These are phyloP conservation scores for Rhododendron simsii DNA, from an alignment of 148 eudicot genomes.

Conservation along the genomic window DNA sequence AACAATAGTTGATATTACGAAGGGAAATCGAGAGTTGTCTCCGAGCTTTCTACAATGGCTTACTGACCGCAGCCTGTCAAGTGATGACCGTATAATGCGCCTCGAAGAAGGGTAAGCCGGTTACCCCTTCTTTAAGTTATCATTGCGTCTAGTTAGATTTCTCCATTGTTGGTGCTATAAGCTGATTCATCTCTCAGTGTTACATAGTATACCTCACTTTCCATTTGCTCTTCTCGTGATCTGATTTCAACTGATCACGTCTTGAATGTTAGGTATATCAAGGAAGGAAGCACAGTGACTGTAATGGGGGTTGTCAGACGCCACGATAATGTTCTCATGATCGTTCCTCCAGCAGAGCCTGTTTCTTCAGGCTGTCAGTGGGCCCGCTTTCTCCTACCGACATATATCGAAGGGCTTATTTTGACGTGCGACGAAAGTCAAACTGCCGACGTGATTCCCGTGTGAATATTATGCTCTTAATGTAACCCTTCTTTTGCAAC, in stretches of 20 bases:
- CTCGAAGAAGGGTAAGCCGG: slow-evolving; percentile 84
- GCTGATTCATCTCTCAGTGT: background rate
- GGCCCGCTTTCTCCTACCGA: slow-evolving; percentile 81
- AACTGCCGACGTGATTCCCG: slow-evolving; percentile 77
- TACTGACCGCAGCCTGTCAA: slow-evolving; percentile 76
- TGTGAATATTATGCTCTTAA: slow-evolving; percentile 29
- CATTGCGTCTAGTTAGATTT: background rate
- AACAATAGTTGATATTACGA: slow-evolving; percentile 58
- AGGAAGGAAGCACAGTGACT: slow-evolving; percentile 95
- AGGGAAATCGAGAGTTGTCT: slow-evolving; percentile 65
- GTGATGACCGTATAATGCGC: slow-evolving; percentile 89
- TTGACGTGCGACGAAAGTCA: slow-evolving; percentile 75
- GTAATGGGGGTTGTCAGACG: slow-evolving; percentile 83
- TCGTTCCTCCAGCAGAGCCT: slow-evolving; percentile 80
- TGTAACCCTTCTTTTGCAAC: background rate
- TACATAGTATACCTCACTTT: background rate
- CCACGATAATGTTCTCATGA: slow-evolving; percentile 83
- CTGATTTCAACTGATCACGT: background rate
- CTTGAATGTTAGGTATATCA: slow-evolving; percentile 53
- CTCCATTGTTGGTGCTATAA: background rate
- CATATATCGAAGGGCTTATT: slow-evolving; percentile 72
- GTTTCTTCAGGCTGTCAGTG: slow-evolving; percentile 72
- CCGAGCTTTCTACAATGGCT: slow-evolving; percentile 84
- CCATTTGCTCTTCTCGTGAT: background rate
- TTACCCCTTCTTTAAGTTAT: background rate